These are phyloP conservation scores for Trichoderma reesei DNA, from an alignment of 495 filamentous ascomycete genomes.

Conservation along the genomic window DNA sequence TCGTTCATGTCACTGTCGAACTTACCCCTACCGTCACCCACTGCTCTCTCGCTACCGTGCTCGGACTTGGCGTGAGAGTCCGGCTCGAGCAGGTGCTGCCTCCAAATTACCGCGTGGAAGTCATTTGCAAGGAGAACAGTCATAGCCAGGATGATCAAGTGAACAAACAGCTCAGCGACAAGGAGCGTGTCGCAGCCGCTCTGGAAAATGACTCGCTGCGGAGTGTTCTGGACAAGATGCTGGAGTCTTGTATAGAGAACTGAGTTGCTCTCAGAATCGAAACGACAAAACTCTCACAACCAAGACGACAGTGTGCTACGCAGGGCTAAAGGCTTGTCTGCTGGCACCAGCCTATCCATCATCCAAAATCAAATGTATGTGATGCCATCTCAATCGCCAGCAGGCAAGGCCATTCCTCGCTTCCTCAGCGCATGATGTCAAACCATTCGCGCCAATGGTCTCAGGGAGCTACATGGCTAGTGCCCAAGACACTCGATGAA, in stretches of 20 bases:
- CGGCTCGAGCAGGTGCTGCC: conserved; percentile 84
- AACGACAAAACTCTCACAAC: neutral
- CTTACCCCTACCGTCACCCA: conserved; percentile 98
- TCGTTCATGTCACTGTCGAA: conserved; percentile 50
- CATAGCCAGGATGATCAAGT: conserved; percentile 90
- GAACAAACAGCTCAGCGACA: conserved; percentile 91
- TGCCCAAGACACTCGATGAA: too few relatives aligned
- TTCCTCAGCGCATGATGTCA: too few relatives aligned
- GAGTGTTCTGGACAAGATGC: conserved; percentile 84
- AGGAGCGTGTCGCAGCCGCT: conserved; percentile 90
- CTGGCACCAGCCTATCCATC: neutral
- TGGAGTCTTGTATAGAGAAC: conserved; percentile 55
- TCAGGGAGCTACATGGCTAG: too few relatives aligned
- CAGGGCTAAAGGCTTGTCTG: neutral
- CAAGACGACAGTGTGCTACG: neutral
- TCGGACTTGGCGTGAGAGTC: conserved; percentile 87
- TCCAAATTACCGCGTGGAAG: conserved; percentile 85
- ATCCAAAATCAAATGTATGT: neutral
- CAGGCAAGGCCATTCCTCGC: neutral
- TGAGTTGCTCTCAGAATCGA: neutral
- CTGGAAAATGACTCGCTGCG: conserved; percentile 87
- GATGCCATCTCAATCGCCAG: neutral
- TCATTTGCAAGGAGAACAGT: conserved; percentile 90
- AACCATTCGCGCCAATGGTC: too few relatives aligned
- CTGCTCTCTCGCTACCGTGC: conserved; percentile 91